Base-by-base conservation (phyloP, 306 rosid species). In the Glycine latifolia region DNA sequence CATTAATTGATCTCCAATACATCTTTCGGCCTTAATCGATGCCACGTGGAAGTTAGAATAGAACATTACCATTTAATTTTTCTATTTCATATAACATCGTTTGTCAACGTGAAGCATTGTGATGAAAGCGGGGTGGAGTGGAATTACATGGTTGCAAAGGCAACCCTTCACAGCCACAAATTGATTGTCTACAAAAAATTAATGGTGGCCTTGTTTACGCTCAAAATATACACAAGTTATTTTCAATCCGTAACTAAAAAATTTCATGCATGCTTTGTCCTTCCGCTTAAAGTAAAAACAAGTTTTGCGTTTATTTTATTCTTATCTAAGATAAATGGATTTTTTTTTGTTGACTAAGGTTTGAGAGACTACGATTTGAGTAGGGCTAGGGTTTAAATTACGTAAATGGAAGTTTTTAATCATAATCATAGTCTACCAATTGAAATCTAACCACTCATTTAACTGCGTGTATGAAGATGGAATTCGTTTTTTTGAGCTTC, bases 211-310 rank as follows among this genome's bases (percentile, higher is more conserved):
- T 46, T 33, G 15, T 53, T 76, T 73, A 47, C 12, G 61, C 85
- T 73, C 16, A 41, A 84, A 89, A 79, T 76, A 82, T 4, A 33
- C 16, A 81, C 70, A 88, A 79, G 58, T 47, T 65, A 3, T 84
- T 84, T 73, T 90, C 86, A 50, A 84, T 81, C 82, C 89, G 92
- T 79, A 88, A 91, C 80, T 16, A 44, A 65, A 14, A 11, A 39
- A 12, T 61, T 41, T 58, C 65, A 81, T 84, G 87, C 83, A 76
- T 82, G 62, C 69, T 76, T 72, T 81, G 55, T 58, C 37, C 10
- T 88, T 85, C 90, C 85, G 56, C 85, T 82, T 59, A 8, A 41
- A 80, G 85, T 48, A 65, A 72, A 77, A 66, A 20, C 80, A 77
- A 16, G 61, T 85, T 75, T 78, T 82, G n/a, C 61, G 20, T 41